These are phyloP conservation scores for Fagopyrum esculentum DNA, from an alignment of 148 eudicot genomes.

Conservation along the genomic window DNA sequence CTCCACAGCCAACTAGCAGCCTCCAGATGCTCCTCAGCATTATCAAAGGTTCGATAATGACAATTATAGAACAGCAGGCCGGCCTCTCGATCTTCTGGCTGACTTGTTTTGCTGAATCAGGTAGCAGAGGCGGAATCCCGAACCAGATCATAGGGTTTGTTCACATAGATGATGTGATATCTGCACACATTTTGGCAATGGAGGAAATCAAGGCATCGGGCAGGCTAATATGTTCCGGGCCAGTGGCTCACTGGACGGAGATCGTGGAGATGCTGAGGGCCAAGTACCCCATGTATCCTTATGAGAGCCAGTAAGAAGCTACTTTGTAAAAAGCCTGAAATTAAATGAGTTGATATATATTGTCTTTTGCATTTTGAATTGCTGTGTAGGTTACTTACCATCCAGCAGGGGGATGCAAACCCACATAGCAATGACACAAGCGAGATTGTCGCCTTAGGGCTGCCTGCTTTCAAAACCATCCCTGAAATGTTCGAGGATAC, in stretches of 20 bases:
- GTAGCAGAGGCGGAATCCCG: conserved; percentile 55
- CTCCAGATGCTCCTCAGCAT: conserved; percentile 44
- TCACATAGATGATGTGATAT: conserved; percentile 63
- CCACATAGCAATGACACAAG: conserved; percentile 74
- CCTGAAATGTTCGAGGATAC: conserved; percentile 84
- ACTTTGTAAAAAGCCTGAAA: neutral
- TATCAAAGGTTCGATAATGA: conserved; percentile 47
- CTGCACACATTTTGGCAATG: conserved; percentile 80
- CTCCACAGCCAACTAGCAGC: conserved; percentile 87
- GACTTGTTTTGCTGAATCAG: conserved; percentile 19
- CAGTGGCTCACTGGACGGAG: conserved; percentile 86
- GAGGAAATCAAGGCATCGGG: conserved; percentile 71
- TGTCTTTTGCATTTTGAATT: neutral
- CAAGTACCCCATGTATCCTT: conserved; percentile 69
- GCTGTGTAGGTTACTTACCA: conserved; percentile 38
- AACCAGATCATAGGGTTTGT: conserved; percentile 68
- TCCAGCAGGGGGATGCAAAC: conserved; percentile 52
- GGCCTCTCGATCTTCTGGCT: neutral
- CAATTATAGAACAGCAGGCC: neutral
- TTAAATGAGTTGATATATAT: neutral
- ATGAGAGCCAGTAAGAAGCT: conserved; percentile 37
- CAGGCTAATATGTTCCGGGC: conserved; percentile 63
- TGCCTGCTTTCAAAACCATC: conserved; percentile 58
- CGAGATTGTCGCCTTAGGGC: conserved; percentile 58
- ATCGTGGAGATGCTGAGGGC: conserved; percentile 66